phyloP scores from a whole-genome alignment of 139 green algal genomes.

The Nannochloris sp. region DNA sequence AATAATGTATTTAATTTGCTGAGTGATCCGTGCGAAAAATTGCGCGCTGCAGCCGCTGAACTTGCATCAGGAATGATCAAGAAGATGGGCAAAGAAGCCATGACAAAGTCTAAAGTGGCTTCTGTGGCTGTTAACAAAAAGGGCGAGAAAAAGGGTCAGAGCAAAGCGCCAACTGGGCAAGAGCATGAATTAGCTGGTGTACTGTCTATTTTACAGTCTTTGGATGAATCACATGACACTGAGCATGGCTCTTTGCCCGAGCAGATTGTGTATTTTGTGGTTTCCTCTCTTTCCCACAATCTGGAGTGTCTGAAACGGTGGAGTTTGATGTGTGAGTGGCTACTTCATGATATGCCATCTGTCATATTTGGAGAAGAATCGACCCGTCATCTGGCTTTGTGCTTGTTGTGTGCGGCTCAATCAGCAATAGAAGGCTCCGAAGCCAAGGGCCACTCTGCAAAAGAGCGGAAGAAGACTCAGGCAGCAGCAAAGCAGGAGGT shows the following conservation, averaged over 20 bases:
- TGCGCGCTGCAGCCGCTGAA: slow-evolving; percentile 52
- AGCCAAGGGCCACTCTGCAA: slow-evolving; percentile 3
- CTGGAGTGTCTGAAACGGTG: slow-evolving; percentile 35
- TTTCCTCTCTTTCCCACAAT: slow-evolving; percentile 22
- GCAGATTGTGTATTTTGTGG: slow-evolving; percentile 28
- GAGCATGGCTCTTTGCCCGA: slow-evolving; percentile 15
- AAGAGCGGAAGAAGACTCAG: neutral
- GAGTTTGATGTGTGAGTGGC: slow-evolving; percentile 28
- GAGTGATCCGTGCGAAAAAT: slow-evolving; percentile 25
- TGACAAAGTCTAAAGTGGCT: neutral
- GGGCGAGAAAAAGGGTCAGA: neutral
- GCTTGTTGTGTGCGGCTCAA: neutral
- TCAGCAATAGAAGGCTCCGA: neutral
- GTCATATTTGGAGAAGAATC: slow-evolving; percentile 22
- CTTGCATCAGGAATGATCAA: slow-evolving; percentile 52
- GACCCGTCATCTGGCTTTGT: slow-evolving; percentile 9
- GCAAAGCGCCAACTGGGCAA: neutral
- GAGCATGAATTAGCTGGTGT: slow-evolving; percentile 42
- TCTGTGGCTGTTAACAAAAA: neutral
- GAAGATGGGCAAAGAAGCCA: slow-evolving; percentile 22
- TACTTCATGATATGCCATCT: slow-evolving; percentile 25
- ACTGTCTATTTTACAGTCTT: slow-evolving; percentile 22
- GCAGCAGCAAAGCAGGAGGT: slow-evolving; percentile 30
- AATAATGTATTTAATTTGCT: slow-evolving; percentile 47
- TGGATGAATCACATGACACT: slow-evolving; percentile 5